Conservation (phyloP, 768 basidiomycete genomes). For the Albatrellus ellisii region DNA sequence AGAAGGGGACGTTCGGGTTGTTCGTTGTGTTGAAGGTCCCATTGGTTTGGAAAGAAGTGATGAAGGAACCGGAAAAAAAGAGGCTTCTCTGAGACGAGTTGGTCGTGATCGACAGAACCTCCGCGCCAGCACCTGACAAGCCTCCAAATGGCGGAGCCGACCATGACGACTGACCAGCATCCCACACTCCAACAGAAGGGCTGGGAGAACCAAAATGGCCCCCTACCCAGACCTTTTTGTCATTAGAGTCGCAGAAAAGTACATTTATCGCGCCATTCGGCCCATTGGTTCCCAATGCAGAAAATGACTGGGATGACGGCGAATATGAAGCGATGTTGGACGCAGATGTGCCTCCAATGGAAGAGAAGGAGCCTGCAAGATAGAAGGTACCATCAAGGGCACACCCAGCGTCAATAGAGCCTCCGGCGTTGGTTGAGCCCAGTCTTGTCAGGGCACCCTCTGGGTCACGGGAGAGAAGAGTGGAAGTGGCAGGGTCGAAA, state of each 20-base stretch:
- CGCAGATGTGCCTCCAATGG: slow-evolving; percentile 44
- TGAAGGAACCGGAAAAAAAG: slow-evolving; percentile 83
- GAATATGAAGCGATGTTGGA: slow-evolving; percentile 71
- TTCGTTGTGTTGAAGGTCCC: slow-evolving; percentile 41
- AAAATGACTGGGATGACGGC: slow-evolving; percentile 40
- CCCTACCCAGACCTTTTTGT: slow-evolving; percentile 63
- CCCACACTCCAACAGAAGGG: slow-evolving; percentile 60
- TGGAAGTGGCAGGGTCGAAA: slow-evolving; percentile 60
- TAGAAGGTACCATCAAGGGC: slow-evolving; percentile 56
- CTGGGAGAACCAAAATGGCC: slow-evolving; percentile 62
- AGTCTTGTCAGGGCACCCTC: slow-evolving; percentile 58
- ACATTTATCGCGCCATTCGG: slow-evolving; percentile 65
- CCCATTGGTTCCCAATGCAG: slow-evolving; percentile 50
- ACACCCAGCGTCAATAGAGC: slow-evolving; percentile 65
- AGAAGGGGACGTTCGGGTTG: slow-evolving; percentile 80
- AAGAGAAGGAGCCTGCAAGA: slow-evolving; percentile 74
- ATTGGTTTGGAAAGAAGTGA: slow-evolving; percentile 54
- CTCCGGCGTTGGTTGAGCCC: slow-evolving; percentile 72
- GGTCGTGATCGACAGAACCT: slow-evolving; percentile 64
- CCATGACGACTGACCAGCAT: slow-evolving; percentile 54
- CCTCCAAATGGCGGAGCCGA: slow-evolving; percentile 70
- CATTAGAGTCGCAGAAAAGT: slow-evolving; percentile 61
- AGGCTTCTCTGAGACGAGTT: slow-evolving; percentile 61
- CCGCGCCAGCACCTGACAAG: slow-evolving; percentile 52
- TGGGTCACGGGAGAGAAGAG: slow-evolving; percentile 50